These are phyloP conservation scores for Pyrenula aspistea DNA, from an alignment of 495 filamentous ascomycete genomes.

Conservation along the genomic window DNA sequence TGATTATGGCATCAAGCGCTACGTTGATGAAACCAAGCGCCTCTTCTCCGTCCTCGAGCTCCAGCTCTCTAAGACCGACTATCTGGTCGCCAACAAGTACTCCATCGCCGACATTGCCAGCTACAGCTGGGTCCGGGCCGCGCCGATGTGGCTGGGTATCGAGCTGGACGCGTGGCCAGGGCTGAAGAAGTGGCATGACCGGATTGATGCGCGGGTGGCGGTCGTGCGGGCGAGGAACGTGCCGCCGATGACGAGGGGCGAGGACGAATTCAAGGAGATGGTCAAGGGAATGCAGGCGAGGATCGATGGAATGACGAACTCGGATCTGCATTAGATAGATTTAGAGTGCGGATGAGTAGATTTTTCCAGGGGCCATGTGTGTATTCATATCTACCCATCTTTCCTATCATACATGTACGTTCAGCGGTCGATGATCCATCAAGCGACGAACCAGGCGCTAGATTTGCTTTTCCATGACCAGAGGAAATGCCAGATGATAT, in stretches of 20 bases:
- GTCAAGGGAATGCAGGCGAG: slow-evolving; percentile 19
- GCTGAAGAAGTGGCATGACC: slow-evolving; percentile 19
- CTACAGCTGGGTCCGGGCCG: slow-evolving; percentile 22
- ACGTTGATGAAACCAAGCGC: slow-evolving; percentile 24
- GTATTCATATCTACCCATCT: no score
- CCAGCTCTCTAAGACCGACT: slow-evolving; percentile 28
- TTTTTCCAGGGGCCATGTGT: no score
- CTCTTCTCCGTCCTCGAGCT: slow-evolving; percentile 29
- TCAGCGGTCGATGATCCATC: no score
- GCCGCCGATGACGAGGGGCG: slow-evolving; percentile 11
- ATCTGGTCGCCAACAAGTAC: slow-evolving; percentile 25
- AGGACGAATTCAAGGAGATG: slow-evolving; percentile 15
- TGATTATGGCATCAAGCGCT: slow-evolving; percentile 29
- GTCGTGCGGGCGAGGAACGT: slow-evolving; percentile 18
- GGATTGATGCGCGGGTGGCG: slow-evolving; percentile 18
- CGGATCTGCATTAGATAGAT: slow-evolving; percentile 11
- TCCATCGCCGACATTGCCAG: slow-evolving; percentile 31
- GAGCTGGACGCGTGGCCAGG: slow-evolving; percentile 26
- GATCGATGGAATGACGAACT: slow-evolving; percentile 15
- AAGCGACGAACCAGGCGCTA: no score
- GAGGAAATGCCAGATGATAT: no score
- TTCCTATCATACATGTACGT: no score
- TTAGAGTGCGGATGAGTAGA: no score
- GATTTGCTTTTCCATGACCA: no score
- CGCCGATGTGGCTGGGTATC: slow-evolving; percentile 11